Conservation (phyloP, 2,329 filamentous ascomycete genomes). For the Exophiala calicioides region DNA sequence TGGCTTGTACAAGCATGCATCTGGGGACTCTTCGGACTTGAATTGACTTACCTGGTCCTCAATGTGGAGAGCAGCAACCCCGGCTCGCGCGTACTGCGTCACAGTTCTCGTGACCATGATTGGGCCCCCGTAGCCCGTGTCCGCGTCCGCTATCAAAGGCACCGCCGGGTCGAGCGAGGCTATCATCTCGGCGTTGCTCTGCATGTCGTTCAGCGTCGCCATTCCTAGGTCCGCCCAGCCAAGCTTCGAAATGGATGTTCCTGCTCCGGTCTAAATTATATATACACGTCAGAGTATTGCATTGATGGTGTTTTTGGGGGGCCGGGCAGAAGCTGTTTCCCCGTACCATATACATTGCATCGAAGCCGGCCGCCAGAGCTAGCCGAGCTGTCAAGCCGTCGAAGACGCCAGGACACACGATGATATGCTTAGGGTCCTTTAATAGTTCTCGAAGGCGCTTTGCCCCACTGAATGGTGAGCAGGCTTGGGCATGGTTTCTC, state of each 20-base stretch:
- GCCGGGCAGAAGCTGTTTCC: too few species aligned
- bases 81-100: constrained; percentile 52
- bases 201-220: constrained; percentile 55
- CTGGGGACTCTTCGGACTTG: too few species aligned
- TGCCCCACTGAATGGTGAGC: constrained; percentile 13
- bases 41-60: constrained; percentile 51
- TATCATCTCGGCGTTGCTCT: constrained; percentile 55
- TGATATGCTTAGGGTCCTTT: constrained; percentile 39
- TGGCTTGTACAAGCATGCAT: too few species aligned
- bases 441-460: constrained; percentile 36
- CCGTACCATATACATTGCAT: constrained; percentile 50
- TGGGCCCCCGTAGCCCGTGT: constrained; percentile 54
- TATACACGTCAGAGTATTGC: neutral
- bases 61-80: constrained; percentile 58
- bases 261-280: constrained; percentile 45
- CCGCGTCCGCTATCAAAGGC: constrained; percentile 56
- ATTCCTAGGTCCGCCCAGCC: constrained; percentile 54
- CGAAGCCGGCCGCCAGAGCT: constrained; percentile 51
- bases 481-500: neutral
- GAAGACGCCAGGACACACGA: constrained; percentile 53
- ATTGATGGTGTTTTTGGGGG: neutral
- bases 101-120: constrained; percentile 51
- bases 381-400: constrained; percentile 53
- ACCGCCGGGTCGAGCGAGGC: constrained; percentile 50
- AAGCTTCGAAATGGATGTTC: constrained; percentile 50